Percentiles rank a stretch among this genome's conserved stretches.
Conservation (phyloP, 768 basidiomycete genomes). For the Pisolithus marmoratus region DNA sequence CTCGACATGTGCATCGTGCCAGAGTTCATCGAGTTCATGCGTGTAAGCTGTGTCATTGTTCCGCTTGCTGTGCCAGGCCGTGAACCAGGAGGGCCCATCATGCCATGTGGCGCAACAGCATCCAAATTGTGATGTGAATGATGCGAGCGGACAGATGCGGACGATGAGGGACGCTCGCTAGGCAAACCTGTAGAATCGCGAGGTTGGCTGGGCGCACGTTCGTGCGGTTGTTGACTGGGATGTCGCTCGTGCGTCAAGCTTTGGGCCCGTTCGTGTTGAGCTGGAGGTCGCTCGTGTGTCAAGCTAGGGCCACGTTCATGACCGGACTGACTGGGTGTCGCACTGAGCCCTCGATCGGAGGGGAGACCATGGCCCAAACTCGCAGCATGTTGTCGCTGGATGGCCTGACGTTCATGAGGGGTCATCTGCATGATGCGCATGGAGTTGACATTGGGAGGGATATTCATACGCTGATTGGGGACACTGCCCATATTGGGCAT, state of each 20-base stretch:
- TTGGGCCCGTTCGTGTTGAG: slow-evolving; percentile 16
- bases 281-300: slow-evolving; percentile 20
- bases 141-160: slow-evolving; percentile 23
- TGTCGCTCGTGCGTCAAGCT: slow-evolving; percentile 14
- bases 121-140: slow-evolving; percentile 21
- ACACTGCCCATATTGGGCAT: slow-evolving; percentile 8
- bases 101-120: slow-evolving; percentile 7
- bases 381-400: slow-evolving; percentile 23
- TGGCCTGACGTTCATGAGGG: slow-evolving; percentile 22
- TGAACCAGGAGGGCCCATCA: slow-evolving; percentile 20
- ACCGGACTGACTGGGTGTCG: slow-evolving; percentile 13
- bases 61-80: slow-evolving; percentile 24
- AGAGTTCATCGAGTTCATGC: slow-evolving; percentile 22
- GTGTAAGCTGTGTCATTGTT: slow-evolving; percentile 11
- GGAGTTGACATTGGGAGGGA: slow-evolving; percentile 11
- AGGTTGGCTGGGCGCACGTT: slow-evolving; percentile 18
- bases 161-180: slow-evolving; percentile 23
- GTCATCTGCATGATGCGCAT: slow-evolving; percentile 25
- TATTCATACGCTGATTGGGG: slow-evolving; percentile 20
- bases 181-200: slow-evolving; percentile 14
- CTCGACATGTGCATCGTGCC: slow-evolving; percentile 7
- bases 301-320: slow-evolving; percentile 18
- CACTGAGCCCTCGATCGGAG: slow-evolving; percentile 10
- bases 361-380: slow-evolving; percentile 8
- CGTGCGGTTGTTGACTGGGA: slow-evolving; percentile 18